Base-by-base conservation (phyloP, 75 land plant species). In the Adiantum capillusveneris region DNA sequence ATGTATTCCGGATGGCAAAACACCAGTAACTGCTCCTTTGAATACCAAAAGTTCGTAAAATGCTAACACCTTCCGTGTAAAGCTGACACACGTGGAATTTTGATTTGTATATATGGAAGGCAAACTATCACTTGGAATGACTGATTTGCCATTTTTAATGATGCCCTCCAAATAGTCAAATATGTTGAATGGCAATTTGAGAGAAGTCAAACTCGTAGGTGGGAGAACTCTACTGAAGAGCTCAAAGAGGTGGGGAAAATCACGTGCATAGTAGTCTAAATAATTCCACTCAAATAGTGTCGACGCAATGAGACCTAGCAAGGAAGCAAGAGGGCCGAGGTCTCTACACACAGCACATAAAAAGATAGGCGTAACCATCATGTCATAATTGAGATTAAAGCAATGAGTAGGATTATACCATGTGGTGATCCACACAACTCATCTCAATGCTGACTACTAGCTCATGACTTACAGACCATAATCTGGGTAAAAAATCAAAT, bases 261-360 rank as follows among this genome's bases (percentile, higher is more conserved):
- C 96, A 53, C 99, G 88, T 55, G 74, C 31, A 69, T 95, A 95
- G 66, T 87, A 79, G 64, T 95, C 99, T 13, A 86, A 68, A 74
- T 84, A 95, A 64, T 69, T 73, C 52, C 31, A 45, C 65, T 87
- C 86, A 22, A 72, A 69, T 52, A 84, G 46, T 56, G 76, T 70
- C 28, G 68, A 53, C 51, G 90, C 90, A 37, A 89, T 53, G 31
- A 68, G 53, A 26, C 79, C 71, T 19, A 94, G 60, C 6, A 90
- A 63, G 54, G 46, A 29, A 26, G 71, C 83, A 61, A 89, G 78
- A 44, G 68, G 68, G 26, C 57, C 59, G 58, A 84, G 61, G 50
- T 89, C 90, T 71, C 92, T 90, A 69, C 22, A 56, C n/a, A 57
- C 12, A 24, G 17, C 2, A 3, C 5, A 20, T 2, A 17, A 17